Evolutionary conservation across 768 basidiomycete species (phyloP).

Genomic region (Austroboletus festivus): DNA sequence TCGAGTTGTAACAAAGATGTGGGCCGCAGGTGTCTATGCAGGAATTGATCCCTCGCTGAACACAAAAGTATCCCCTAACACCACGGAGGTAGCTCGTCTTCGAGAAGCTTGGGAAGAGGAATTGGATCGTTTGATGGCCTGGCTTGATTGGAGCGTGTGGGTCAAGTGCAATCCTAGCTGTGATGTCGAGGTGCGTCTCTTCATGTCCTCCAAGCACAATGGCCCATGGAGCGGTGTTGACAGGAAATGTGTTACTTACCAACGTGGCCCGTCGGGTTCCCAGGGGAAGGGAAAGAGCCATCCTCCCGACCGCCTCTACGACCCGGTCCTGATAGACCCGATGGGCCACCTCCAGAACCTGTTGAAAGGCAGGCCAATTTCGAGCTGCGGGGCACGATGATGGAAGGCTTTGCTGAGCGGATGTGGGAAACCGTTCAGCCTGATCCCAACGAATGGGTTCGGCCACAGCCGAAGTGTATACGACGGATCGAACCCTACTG

Average conservation of each 20-base stretch:
- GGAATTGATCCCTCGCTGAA: constrained; percentile 17
- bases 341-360: too few species aligned
- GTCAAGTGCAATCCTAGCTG: constrained; percentile 46
- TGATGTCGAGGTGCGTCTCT: constrained; percentile 38
- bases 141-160: constrained; percentile 56
- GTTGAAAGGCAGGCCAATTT: not conserved
- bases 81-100: constrained; percentile 6
- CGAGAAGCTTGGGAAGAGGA: constrained; percentile 35
- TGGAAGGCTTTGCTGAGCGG: not conserved
- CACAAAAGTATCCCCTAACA: not conserved
- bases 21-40: constrained; percentile 38
- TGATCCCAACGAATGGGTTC: constrained; percentile 16
- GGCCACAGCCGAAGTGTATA: constrained; percentile 22
- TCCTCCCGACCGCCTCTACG: not conserved
- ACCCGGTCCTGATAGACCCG: too few species aligned
- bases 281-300: not conserved
- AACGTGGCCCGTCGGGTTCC: constrained; percentile 21
- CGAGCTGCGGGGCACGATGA: not conserved
- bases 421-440: not conserved
- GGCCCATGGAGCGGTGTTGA: not conserved
- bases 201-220: not conserved
- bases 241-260: constrained; percentile 29
- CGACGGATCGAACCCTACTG: constrained; percentile 8
- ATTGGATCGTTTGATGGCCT: constrained; percentile 38
- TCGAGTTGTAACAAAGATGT: constrained; percentile 42